Base-by-base conservation (phyloP, 2,329 filamentous ascomycete species). In the Alternaria brassicae region DNA sequence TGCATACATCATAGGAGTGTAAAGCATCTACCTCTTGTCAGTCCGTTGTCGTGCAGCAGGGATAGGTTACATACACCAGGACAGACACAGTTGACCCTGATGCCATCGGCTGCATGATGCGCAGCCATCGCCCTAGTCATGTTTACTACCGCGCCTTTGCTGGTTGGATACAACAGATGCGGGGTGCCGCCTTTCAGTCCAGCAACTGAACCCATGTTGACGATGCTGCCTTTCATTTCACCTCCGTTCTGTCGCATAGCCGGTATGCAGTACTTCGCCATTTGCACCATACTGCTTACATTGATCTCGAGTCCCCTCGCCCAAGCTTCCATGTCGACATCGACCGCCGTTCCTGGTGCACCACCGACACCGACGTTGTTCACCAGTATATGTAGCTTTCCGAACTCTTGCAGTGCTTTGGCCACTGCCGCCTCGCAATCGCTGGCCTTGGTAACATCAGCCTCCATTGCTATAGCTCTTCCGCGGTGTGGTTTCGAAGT, bases 281-380 rank as follows among this genome's bases (percentile, higher is more conserved):
- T 89, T 54, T 84, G 78, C 28, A 89, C 83, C 87, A 90, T 90
- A 65, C 84, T 87, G 4, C 82, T 82, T 4, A 90, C 85, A 66
- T 90, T 90, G 45, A 89, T 77, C 42, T 87, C 81, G 54, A 90
- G 80, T 0, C 83, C 81, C 50, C 80, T 80, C 0, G 83, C 79
- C 86, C 86, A 91, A 10, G 81, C 78, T 0, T 73, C 81, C 79
- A 88, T 83, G 66, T 89, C 85, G 0, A 89, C 84, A 0, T 87
- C 84, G 2, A 86, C 79, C 0, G 87, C 87, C 2, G 84, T 88
- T 0, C 88, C 88, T 1, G 76, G 56, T 0, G 86, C 82, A 0
- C 88, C 88, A 4, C 81, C 80, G 19, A 89, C 78, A 0, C 88
- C 89, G 2, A 90, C 88, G 56, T 86, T 87, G 68, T 90, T 90